Percentiles rank a stretch among this genome's conserved stretches.
Conservation (phyloP, 2,329 filamentous ascomycete genomes). For the Neocucurbitaria cava region DNA sequence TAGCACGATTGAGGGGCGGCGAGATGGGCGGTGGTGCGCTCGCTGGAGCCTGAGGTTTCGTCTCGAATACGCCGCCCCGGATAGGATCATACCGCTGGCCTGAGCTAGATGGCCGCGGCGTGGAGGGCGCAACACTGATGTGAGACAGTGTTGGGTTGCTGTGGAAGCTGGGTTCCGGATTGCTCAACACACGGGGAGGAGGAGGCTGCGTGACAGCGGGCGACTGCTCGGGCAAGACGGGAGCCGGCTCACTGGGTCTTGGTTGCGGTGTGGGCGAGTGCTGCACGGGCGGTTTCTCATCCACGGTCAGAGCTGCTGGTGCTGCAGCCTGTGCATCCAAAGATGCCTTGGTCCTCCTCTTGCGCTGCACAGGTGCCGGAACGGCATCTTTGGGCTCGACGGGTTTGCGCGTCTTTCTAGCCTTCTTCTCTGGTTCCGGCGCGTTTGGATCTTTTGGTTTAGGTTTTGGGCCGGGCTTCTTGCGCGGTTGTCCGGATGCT, state of each 20-base stretch:
- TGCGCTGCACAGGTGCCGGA: conserved; percentile 55
- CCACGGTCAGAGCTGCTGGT: conserved; percentile 29
- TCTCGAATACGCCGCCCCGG: conserved; percentile 64
- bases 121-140: conserved; percentile 55
- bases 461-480: conserved; percentile 54
- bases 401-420: conserved; percentile 55
- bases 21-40: conserved; percentile 56
- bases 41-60: conserved; percentile 51
- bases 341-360: conserved; percentile 54
- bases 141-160: conserved; percentile 47
- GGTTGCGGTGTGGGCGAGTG: conserved; percentile 37
- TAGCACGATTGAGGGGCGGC: conserved; percentile 72
- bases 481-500: conserved; percentile 47
- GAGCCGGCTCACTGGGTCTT: conserved; percentile 35
- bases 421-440: conserved; percentile 51
- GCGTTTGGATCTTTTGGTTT: conserved; percentile 46
- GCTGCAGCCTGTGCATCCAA: conserved; percentile 41
- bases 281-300: conserved; percentile 34
- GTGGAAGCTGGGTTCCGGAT: conserved; percentile 47
- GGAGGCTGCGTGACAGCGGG: conserved; percentile 33
- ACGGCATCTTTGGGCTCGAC: conserved; percentile 58
- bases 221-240: conserved; percentile 33
- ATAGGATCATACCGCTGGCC: conserved; percentile 91
- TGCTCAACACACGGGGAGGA: conserved; percentile 45
- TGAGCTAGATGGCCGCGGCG: conserved; percentile 66